Evolutionary conservation across 2,329 filamentous ascomycete genomes (phyloP).

Genomic region (Ceratocystis alfenasii): DNA sequence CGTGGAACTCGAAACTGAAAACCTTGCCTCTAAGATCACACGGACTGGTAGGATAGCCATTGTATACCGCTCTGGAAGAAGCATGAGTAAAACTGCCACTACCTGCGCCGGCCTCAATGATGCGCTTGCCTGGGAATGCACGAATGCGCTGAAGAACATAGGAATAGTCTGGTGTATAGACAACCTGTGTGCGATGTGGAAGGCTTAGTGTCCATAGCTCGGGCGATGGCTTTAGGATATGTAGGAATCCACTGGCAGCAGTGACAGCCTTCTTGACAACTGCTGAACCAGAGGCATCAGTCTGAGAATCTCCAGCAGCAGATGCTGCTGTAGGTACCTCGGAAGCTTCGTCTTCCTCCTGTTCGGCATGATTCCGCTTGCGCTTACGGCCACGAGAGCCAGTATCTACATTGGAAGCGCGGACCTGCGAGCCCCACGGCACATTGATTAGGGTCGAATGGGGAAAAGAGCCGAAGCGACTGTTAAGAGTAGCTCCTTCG

Average conservation of each 20-base stretch:
- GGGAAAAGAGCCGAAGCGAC: conserved; percentile 82
- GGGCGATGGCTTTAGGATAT: conserved; percentile 66
- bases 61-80: conserved; percentile 62
- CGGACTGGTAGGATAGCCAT: conserved; percentile 46
- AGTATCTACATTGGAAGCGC: conserved; percentile 81
- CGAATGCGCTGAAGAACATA: conserved; percentile 68
- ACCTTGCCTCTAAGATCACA: conserved; percentile 50
- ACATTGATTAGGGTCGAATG: conserved; percentile 65
- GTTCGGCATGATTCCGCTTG: conserved; percentile 26
- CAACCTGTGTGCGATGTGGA: conserved; percentile 73
- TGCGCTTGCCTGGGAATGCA: conserved; percentile 56
- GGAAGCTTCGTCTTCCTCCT: conserved; percentile 25
- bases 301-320: conserved; percentile 30
- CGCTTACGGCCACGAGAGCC: conserved; percentile 70
- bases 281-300: conserved; percentile 21
- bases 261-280: conserved; percentile 39
- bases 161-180: conserved; percentile 79
- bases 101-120: conserved; percentile 73
- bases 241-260: conserved; percentile 59
- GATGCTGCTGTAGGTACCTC: conserved; percentile 25
- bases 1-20: conserved; percentile 74
- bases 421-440: conserved; percentile 84
- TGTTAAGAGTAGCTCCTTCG: conserved; percentile 71
- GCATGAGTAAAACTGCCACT: conserved; percentile 79
- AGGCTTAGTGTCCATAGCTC: conserved; percentile 72